phyloP scores from a whole-genome alignment of 345 rosid genomes.

The Acer negundo region DNA sequence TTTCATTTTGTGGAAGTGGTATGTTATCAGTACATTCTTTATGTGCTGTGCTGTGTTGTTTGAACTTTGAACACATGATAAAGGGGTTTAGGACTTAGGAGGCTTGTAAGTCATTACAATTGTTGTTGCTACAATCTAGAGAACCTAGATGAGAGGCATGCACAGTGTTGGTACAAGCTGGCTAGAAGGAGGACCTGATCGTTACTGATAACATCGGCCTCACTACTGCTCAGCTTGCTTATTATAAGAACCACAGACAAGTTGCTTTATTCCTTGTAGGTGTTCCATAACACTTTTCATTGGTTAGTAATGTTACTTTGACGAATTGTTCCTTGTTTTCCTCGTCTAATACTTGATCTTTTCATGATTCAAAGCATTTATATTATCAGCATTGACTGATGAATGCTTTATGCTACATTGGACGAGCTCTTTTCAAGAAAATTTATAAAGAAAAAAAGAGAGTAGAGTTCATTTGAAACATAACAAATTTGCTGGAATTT shows the following conservation, averaged over 20 bases:
- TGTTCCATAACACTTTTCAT: constrained; percentile 44
- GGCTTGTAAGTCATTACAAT: neutral
- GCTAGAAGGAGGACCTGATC: constrained; percentile 89
- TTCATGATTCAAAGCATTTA: neutral
- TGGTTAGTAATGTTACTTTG: constrained; percentile 32
- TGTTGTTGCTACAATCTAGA: neutral
- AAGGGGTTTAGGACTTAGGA: neutral
- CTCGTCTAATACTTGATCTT: constrained; percentile 7
- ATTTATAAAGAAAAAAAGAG: neutral
- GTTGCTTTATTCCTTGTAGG: constrained; percentile 98
- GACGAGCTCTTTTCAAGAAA: neutral
- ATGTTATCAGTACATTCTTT: neutral
- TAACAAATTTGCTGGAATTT: neutral
- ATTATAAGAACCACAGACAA: constrained; percentile 96
- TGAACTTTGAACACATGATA: neutral
- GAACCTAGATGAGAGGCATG: constrained; percentile 53
- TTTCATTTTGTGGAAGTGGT: neutral
- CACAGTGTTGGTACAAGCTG: constrained; percentile 97
- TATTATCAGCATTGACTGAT: constrained; percentile 14
- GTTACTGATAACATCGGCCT: constrained; percentile 90
- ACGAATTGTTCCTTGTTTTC: neutral
- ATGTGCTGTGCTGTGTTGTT: neutral
- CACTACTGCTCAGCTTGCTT: constrained; percentile 98
- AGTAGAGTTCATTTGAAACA: neutral
- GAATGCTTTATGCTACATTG: constrained; percentile 9